phyloP scores from a whole-genome alignment of 139 green algal species.

The Volvox reticuliferus region DNA sequence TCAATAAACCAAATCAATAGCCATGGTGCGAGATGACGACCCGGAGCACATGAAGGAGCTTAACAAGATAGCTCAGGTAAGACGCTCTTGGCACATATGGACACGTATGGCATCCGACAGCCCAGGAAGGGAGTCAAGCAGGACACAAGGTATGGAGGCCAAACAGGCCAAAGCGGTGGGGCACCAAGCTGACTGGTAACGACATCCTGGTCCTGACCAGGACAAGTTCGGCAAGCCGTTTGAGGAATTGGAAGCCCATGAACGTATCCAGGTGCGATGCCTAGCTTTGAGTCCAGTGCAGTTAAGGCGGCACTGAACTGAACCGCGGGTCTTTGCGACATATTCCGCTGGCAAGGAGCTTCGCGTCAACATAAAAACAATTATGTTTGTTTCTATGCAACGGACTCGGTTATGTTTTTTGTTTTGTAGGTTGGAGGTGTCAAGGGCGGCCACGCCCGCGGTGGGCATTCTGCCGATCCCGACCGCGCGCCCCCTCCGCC shows the following conservation, averaged over 20 bases:
- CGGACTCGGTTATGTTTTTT: too few relatives aligned
- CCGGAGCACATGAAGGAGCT: slow-evolving; percentile 35
- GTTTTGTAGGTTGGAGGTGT: slow-evolving; percentile 24
- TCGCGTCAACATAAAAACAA: too few relatives aligned
- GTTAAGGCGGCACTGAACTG: too few relatives aligned
- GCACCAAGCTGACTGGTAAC: neutral
- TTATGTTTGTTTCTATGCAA: too few relatives aligned
- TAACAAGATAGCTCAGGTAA: slow-evolving; percentile 43
- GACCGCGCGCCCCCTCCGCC: slow-evolving; percentile 40
- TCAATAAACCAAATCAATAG: neutral
- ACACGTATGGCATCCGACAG: neutral
- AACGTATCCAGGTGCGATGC: slow-evolving; percentile 30
- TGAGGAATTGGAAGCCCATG: slow-evolving; percentile 19
- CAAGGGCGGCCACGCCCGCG: slow-evolving; percentile 40
- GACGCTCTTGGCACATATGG: neutral
- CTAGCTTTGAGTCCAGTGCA: too few relatives aligned
- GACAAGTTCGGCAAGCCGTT: slow-evolving; percentile 45
- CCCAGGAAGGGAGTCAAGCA: too few relatives aligned
- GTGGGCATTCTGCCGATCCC: slow-evolving; percentile 40
- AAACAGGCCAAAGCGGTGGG: too few relatives aligned
- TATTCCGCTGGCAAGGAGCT: too few relatives aligned
- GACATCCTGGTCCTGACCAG: neutral
- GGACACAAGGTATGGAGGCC: too few relatives aligned
- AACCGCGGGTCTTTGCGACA: too few relatives aligned
- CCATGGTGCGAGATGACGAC: neutral